Evolutionary conservation across 108 stramenopile species (phyloP).

Genomic region (Pseudonitzschia multistriata): DNA sequence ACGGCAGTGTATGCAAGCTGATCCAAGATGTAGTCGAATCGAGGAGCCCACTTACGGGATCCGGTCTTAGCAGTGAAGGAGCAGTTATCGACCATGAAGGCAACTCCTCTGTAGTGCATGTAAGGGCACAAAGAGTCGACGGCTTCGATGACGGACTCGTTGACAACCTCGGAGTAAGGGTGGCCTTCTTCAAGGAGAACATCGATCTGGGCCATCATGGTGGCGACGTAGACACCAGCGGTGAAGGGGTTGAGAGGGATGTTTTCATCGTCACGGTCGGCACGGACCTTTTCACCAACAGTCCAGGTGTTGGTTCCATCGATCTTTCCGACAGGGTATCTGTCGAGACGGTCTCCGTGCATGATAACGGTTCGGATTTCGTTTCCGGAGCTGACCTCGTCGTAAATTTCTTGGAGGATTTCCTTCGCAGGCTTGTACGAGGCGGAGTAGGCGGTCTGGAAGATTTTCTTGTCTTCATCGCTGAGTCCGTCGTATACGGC

Average conservation of each 20-base stretch:
- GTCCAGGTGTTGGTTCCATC: conserved; percentile 97
- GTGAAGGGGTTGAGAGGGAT: conserved; percentile 98
- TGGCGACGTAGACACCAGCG: conserved; percentile 96
- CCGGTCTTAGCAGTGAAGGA: conserved; percentile 98
- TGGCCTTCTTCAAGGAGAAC: conserved; percentile 95
- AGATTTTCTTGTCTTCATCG: conserved; percentile 87
- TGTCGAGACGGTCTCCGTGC: conserved; percentile 88
- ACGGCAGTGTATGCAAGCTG: conserved; percentile 97
- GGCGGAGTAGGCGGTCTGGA: conserved; percentile 93
- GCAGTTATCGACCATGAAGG: conserved; percentile 99
- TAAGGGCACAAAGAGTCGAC: conserved; percentile 98
- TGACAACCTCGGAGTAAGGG: conserved; percentile 98
- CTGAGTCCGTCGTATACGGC: conserved; percentile 90
- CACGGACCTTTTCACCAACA: conserved; percentile 95
- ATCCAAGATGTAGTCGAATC: conserved; percentile 98
- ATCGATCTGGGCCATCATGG: conserved; percentile 99
- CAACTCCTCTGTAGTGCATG: conserved; percentile 99
- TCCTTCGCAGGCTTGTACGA: conserved; percentile 96
- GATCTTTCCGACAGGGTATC: conserved; percentile 97
- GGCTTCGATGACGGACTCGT: conserved; percentile 98
- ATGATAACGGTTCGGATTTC: conserved; percentile 98
- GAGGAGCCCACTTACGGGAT: conserved; percentile 97
- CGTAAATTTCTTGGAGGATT: conserved; percentile 98
- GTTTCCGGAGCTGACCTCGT: conserved; percentile 95
- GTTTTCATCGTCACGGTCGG: conserved; percentile 90